phyloP scores from a whole-genome alignment of 164 flowering plant genomes.

The Liriodendron chinense region DNA sequence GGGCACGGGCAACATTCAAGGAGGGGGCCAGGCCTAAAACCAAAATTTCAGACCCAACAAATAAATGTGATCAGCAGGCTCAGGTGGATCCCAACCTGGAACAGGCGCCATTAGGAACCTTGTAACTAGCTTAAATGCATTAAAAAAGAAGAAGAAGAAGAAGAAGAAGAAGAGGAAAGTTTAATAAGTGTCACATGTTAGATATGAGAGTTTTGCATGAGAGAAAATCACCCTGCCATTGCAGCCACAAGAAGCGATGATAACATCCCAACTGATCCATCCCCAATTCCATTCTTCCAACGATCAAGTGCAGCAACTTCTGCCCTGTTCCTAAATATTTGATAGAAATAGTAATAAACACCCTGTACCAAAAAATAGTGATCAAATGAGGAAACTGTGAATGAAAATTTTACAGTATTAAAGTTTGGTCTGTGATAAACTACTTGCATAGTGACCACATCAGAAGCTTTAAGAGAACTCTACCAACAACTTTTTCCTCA shows the following conservation, averaged over 20 bases:
- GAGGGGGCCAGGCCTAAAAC: too few relatives aligned
- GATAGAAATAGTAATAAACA: constrained; percentile 98
- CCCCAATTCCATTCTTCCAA: constrained; percentile 72
- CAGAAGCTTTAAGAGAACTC: neutral
- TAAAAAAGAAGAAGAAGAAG: too few relatives aligned
- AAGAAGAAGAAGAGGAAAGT: too few relatives aligned
- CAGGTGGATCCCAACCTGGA: too few relatives aligned
- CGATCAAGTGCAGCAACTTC: constrained; percentile 64
- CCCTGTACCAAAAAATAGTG: constrained; percentile 68
- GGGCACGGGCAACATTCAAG: too few relatives aligned
- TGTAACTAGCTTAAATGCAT: too few relatives aligned
- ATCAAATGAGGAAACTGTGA: constrained; percentile 24
- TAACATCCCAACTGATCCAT: constrained; percentile 95
- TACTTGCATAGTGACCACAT: neutral
- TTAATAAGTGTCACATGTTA: neutral
- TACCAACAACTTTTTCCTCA: neutral
- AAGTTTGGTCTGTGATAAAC: neutral
- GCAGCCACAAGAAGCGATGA: constrained; percentile 95
- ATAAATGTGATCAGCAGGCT: too few relatives aligned
- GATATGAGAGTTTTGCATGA: neutral
- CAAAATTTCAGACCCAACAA: too few relatives aligned
- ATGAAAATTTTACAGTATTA: neutral
- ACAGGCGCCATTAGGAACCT: too few relatives aligned
- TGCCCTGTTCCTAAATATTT: constrained; percentile 85
- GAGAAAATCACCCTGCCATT: constrained; percentile 64